phyloP scores from a whole-genome alignment of 2,329 filamentous ascomycete genomes.

The Rhinocladiella mackenziei region DNA sequence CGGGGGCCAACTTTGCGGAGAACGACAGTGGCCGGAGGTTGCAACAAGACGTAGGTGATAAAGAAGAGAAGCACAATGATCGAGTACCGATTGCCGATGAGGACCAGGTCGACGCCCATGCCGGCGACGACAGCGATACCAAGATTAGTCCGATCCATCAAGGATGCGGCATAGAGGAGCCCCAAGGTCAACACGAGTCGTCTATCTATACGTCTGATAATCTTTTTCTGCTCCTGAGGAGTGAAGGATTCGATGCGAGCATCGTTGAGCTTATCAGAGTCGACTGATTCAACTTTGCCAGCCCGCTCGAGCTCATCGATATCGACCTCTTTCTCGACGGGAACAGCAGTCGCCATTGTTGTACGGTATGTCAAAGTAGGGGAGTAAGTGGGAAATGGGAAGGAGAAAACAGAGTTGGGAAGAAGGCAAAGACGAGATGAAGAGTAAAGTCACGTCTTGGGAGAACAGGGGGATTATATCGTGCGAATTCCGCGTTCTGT shows the following conservation, averaged over 20 bases:
- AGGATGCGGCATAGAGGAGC: slow-evolving; percentile 66
- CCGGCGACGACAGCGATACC: slow-evolving; percentile 68
- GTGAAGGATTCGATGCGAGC: slow-evolving; percentile 18
- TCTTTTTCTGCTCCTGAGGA: slow-evolving; percentile 59
- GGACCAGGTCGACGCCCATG: slow-evolving; percentile 30
- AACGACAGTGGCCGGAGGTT: slow-evolving; percentile 66
- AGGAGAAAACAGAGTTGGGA: not conserved
- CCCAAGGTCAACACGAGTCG: slow-evolving; percentile 61
- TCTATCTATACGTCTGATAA: slow-evolving; percentile 66
- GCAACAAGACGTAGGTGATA: slow-evolving; percentile 67
- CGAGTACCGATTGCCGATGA: slow-evolving; percentile 38
- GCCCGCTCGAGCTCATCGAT: slow-evolving; percentile 17
- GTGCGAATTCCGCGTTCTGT: no score
- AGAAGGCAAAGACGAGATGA: not conserved
- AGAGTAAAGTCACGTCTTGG: not conserved
- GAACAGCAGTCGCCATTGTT: not conserved
- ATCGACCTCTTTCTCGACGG: slow-evolving; percentile 12
- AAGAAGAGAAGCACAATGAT: slow-evolving; percentile 71
- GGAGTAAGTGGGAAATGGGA: not conserved
- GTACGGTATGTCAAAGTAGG: not conserved
- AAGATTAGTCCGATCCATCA: slow-evolving; percentile 78
- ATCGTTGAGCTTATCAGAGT: slow-evolving; percentile 15
- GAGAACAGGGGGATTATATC: slow-evolving; percentile 1
- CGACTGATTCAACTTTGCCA: slow-evolving; percentile 10
- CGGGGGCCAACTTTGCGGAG: slow-evolving; percentile 59